These are phyloP conservation scores for Diplocarpon rosae DNA, from an alignment of 2,329 filamentous ascomycete genomes.

Conservation along the genomic window DNA sequence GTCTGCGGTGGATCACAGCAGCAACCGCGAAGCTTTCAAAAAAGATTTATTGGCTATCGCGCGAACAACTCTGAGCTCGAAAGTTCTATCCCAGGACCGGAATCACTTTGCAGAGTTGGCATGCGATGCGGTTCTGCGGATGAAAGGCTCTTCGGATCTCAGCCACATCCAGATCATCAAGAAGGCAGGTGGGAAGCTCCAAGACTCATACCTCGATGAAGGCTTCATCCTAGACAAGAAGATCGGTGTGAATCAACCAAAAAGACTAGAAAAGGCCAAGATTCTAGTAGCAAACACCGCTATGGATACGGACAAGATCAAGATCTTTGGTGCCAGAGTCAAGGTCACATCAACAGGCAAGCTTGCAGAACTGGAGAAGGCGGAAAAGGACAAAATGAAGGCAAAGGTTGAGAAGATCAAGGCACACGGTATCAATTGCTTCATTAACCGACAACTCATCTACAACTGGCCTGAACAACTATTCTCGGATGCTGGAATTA, in stretches of 20 bases:
- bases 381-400: conserved; percentile 99
- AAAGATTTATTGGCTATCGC: conserved; percentile 86
- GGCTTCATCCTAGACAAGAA: conserved; percentile 99
- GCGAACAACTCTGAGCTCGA: conserved; percentile 90
- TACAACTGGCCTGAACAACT: conserved; percentile 99
- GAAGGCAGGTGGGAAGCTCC: conserved; percentile 95
- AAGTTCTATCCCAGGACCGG: conserved; percentile 88
- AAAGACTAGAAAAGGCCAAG: conserved; percentile 94
- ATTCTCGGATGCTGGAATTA: conserved; percentile 93
- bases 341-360: conserved; percentile 96
- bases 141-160: conserved; percentile 84
- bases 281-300: conserved; percentile 96
- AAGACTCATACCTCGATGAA: conserved; percentile 93
- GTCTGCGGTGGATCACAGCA: conserved; percentile 82
- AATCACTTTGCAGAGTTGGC: conserved; percentile 85
- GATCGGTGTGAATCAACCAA: conserved; percentile 97
- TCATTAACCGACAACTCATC: conserved; percentile 97
- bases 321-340: conserved; percentile 95
- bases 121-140: conserved; percentile 78
- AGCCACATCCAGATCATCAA: conserved; percentile 99
- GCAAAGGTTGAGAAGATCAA: conserved; percentile 99
- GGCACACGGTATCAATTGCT: conserved; percentile 98
- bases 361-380: conserved; percentile 95
- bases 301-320: conserved; percentile 99
- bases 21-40: conserved; percentile 71